Evolutionary conservation across 768 basidiomycete genomes (phyloP), one percentile per base, ranked within the genome.

Genomic region (Auriculariales sp.): DNA sequence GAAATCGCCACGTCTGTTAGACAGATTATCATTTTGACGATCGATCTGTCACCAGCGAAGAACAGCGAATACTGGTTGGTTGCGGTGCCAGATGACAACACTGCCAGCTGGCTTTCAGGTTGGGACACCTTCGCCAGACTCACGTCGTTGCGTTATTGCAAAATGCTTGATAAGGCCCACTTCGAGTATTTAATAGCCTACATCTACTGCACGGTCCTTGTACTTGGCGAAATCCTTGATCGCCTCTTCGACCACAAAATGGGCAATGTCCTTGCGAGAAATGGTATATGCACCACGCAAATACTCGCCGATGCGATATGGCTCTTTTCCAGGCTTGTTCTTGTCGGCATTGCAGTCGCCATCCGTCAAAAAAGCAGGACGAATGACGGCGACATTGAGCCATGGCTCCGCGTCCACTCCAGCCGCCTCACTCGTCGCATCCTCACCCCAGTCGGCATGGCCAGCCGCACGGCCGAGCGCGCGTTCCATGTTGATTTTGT

Each of bases 401-500:
- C 71, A 17, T 69, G 55, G 7, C 60, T 58, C 12, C 63, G 48
- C 36, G 60, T 61, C 79, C 79, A 81, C 4, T 61, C 66, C 0
- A 44, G 35, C 9, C 67, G 68, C 32, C 44, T 75, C 73, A n/a
- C 66, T 66, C 11, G 67, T 57, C 0, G 54, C 56, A 44, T 59
- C 51, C 1, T 54, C 4, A 33, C 72, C 56, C 79, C 80, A 82
- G 0, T 73, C 66, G 51, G 65, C 63, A 51, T 80, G 67, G 1
- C 68, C 62, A 3, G 75, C 46, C 2, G 72, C 59, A 27, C 42
- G 47, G 46, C 39, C 29, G 3, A 27, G 10, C 22, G 46, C 28
- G 27, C 73, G 66, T 61, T 87, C 83, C 28, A 65, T 61, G 5
- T 75, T 80, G 39, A 75, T 35, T 61, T 85, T 86, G 61, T 85